Percentiles rank a stretch among this genome's conserved stretches.
Conservation (phyloP, 75 land plant species). For the Picea glauca region DNA sequence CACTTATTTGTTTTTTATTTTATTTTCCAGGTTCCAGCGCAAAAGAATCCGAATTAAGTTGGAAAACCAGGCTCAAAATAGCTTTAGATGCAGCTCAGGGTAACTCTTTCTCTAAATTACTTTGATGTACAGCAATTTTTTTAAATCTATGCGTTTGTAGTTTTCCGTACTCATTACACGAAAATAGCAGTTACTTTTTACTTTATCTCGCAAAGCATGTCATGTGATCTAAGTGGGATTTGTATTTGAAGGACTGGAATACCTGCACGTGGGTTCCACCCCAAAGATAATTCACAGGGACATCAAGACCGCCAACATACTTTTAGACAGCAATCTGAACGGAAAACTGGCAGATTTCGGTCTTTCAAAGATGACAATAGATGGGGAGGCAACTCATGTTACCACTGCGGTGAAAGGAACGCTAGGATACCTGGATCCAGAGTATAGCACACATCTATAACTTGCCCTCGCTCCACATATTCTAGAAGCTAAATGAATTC, state of each 20-base stretch:
- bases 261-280: slow-evolving; percentile 12
- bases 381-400: slow-evolving; percentile 19
- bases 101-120: background rate
- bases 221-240: too few species aligned
- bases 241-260: background rate
- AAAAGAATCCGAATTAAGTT: background rate
- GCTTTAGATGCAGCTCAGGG: background rate
- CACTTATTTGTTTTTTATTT: background rate
- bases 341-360: slow-evolving; percentile 39
- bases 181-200: too few species aligned
- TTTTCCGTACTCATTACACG: background rate
- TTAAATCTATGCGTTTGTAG: too few species aligned
- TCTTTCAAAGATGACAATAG: slow-evolving; percentile 23
- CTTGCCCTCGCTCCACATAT: background rate
- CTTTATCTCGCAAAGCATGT: too few species aligned
- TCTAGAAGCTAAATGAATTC: too few species aligned
- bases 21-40: background rate
- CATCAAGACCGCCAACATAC: slow-evolving; percentile 33
- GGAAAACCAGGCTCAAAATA: slow-evolving; percentile 10
- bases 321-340: slow-evolving; percentile 24
- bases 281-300: slow-evolving; percentile 42
- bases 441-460: slow-evolving; percentile 14
- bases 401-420: slow-evolving; percentile 31
- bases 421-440: slow-evolving; percentile 31
- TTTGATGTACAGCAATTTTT: background rate